Evolutionary conservation across 73 alveolate species (phyloP), one percentile per base, ranked within the genome.

Genomic region (Paramecium sexaurelia): DNA sequence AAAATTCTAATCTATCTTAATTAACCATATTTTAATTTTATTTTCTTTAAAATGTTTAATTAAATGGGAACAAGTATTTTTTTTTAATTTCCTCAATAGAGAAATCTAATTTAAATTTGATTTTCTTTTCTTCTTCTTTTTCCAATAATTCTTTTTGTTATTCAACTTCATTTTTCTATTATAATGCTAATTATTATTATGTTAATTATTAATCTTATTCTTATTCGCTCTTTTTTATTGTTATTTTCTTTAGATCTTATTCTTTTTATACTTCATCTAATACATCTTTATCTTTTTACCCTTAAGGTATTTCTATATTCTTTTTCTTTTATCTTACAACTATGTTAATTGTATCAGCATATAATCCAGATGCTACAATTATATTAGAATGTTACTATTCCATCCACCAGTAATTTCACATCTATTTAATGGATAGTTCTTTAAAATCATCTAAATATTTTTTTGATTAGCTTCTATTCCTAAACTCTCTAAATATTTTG

Each of bases 401-500:
- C 90, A 78, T n/a, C 90, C 90, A 9, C 61, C 90, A 2, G 90
- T 78, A 20, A 78, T 45, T 41, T 78, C 75, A 78, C 90, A 78
- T 33, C 55, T 39, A 19, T 78, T 78, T 24, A 78, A 40, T 78
- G 90, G 90, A 78, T 78, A 78, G 15, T 78, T 41, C 51, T 78
- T 78, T 22, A 78, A 45, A 9, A 78, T 78, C 71, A 40, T 39
- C 55, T 78, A 24, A 7, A 78, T 43, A 78, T 78, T 78, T 24
- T 78, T 78, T 17, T 32, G 47, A 41, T 32, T 78, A 40, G 90
- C 90, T 78, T 78, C 90, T 40, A 78, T 43, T 9, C 90, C 90
- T 78, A 78, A 33, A 41, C 75, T 41, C 55, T 78, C 90, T 11
- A 78, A 78, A 78, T 78, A 78, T 45, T 78, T 78, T 3, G 90